Evolutionary conservation across 2,329 filamentous ascomycete genomes (phyloP).

Genomic region (Torrubiellomyces zombiae): DNA sequence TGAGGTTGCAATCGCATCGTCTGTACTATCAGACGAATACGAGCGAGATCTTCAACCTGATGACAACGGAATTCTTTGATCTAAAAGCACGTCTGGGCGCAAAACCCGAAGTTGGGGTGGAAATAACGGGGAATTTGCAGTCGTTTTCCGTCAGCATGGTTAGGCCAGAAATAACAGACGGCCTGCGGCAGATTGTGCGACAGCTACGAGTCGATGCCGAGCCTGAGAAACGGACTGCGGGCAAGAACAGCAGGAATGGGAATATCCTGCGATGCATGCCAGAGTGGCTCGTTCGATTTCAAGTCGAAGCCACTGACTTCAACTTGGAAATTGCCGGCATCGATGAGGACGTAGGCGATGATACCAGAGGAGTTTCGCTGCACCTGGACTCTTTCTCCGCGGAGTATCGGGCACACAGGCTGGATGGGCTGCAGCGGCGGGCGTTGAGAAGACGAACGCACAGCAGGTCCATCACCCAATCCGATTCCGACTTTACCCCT

Average conservation of each 20-base stretch:
- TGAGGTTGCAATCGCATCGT: constrained; percentile 70
- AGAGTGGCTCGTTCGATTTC: constrained; percentile 67
- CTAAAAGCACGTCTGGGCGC: constrained; percentile 73
- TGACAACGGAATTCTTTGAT: constrained; percentile 78
- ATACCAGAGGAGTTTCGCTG: constrained; percentile 67
- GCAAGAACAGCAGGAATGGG: constrained; percentile 32
- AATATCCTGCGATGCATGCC: constrained; percentile 69
- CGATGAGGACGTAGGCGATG: constrained; percentile 66
- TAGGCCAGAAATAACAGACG: constrained; percentile 80
- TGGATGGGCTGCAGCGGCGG: constrained; percentile 44
- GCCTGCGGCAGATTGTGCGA: constrained; percentile 76
- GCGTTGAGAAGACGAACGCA: constrained; percentile 53
- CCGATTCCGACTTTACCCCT: constrained; percentile 44
- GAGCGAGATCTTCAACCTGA: constrained; percentile 68
- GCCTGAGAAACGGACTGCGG: constrained; percentile 34
- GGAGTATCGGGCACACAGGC: constrained; percentile 73
- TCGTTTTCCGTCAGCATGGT: constrained; percentile 83
- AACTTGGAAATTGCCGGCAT: constrained; percentile 81
- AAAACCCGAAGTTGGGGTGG: constrained; percentile 69
- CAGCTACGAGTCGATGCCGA: constrained; percentile 61
- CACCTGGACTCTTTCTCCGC: constrained; percentile 78
- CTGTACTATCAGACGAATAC: constrained; percentile 87
- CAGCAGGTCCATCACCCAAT: constrained; percentile 51
- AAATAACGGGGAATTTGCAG: constrained; percentile 63
- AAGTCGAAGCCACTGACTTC: constrained; percentile 76